These are phyloP conservation scores for Astrothelium subdiscretum DNA, from an alignment of 495 filamentous ascomycete genomes.

Conservation along the genomic window DNA sequence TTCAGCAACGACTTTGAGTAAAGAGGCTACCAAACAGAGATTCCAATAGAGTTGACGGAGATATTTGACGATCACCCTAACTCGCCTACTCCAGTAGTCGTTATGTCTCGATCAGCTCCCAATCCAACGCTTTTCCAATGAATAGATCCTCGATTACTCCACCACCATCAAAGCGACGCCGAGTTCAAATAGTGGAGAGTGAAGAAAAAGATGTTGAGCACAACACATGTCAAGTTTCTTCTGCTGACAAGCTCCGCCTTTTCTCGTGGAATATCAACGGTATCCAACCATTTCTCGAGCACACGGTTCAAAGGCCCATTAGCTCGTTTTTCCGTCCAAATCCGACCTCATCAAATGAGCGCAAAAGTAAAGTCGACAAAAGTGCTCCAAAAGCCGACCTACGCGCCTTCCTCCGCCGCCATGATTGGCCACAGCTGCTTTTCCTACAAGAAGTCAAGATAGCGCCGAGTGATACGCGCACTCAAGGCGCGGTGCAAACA, in stretches of 20 bases:
- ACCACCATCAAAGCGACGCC: not conserved
- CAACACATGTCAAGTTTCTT: not conserved
- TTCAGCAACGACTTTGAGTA: no score
- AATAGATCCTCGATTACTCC: not conserved
- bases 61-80: not conserved
- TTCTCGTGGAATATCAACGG: conserved; percentile 45
- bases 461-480: conserved; percentile 23
- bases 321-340: conserved; percentile 30
- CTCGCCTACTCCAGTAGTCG: not conserved
- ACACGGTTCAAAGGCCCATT: conserved; percentile 29
- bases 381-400: conserved; percentile 20
- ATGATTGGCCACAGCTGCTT: conserved; percentile 36
- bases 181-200: not conserved
- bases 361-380: not conserved
- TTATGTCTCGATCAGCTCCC: not conserved
- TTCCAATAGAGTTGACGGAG: no score
- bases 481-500: conserved; percentile 24
- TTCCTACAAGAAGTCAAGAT: conserved; percentile 46
- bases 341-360: not conserved
- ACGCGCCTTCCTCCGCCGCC: conserved; percentile 33
- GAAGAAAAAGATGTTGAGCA: not conserved
- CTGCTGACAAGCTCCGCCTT: conserved; percentile 10
- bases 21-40: no score
- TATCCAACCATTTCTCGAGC: conserved; percentile 32
- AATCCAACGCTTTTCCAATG: not conserved